phyloP scores from a whole-genome alignment of 2,329 filamentous ascomycete species.

The Fusarium sp. region DNA sequence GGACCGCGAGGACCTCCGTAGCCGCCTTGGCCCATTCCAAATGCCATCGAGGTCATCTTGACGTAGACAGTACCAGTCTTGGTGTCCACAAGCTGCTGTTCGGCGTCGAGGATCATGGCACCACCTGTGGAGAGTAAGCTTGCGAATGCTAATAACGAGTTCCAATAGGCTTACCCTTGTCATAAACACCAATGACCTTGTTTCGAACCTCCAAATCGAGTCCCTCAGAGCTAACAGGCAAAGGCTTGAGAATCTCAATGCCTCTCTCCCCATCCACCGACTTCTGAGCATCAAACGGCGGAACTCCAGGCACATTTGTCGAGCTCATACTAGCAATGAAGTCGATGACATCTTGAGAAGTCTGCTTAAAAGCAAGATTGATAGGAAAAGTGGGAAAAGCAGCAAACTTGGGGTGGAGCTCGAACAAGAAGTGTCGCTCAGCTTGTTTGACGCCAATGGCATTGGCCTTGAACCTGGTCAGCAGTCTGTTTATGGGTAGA shows the following conservation, averaged over 20 bases:
- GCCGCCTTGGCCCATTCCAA: slow-evolving; percentile 60
- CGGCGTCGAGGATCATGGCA: slow-evolving; percentile 57
- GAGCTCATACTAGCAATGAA: slow-evolving; percentile 52
- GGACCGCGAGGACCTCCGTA: slow-evolving; percentile 58
- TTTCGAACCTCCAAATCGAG: slow-evolving; percentile 54
- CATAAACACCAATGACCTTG: slow-evolving; percentile 58
- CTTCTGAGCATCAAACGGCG: slow-evolving; percentile 54
- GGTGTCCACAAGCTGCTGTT: slow-evolving; percentile 54
- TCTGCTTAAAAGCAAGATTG: slow-evolving; percentile 59
- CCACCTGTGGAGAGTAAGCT: slow-evolving; percentile 41
- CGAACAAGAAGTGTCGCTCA: slow-evolving; percentile 58
- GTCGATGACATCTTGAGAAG: slow-evolving; percentile 58
- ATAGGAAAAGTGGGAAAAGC: slow-evolving; percentile 61
- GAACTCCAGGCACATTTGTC: slow-evolving; percentile 52
- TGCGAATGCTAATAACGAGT: background rate
- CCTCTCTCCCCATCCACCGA: slow-evolving; percentile 57
- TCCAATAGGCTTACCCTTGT: slow-evolving; percentile 48
- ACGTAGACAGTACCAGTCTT: slow-evolving; percentile 54
- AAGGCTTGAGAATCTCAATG: slow-evolving; percentile 52
- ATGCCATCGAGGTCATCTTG: slow-evolving; percentile 54
- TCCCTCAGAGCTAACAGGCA: slow-evolving; percentile 52
- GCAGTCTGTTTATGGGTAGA: background rate
- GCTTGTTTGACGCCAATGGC: slow-evolving; percentile 53
- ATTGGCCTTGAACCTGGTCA: slow-evolving; percentile 46
- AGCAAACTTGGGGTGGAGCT: slow-evolving; percentile 57